Percentiles rank a stretch among this genome's conserved stretches.
phyloP scores from a whole-genome alignment of 2,329 filamentous ascomycete species.

The Nemania diffusa region DNA sequence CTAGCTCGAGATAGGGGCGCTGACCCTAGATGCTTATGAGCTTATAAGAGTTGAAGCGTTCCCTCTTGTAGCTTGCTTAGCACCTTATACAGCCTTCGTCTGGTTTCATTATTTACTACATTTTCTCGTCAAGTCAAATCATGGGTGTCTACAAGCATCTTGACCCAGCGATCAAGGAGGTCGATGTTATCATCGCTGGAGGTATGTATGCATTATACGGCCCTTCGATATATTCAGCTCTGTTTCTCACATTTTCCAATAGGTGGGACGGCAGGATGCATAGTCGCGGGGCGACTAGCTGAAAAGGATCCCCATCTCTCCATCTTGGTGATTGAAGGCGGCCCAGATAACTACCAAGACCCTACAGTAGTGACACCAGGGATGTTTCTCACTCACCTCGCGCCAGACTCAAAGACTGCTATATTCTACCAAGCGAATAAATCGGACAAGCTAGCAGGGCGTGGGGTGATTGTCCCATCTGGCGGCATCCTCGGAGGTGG shows the following conservation, averaged over 20 bases:
- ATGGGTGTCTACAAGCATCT: conserved; percentile 45
- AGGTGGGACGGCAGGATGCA: conserved; percentile 41
- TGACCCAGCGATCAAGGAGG: conserved; percentile 38
- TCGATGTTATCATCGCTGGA: conserved; percentile 48
- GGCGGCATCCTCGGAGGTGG: conserved; percentile 65
- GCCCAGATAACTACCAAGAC: conserved; percentile 29
- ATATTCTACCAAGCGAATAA: conserved; percentile 59
- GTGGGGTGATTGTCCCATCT: conserved; percentile 54
- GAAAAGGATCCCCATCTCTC: conserved; percentile 39
- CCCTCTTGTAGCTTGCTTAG: background rate
- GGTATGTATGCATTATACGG: conserved; percentile 34
- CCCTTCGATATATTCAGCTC: background rate
- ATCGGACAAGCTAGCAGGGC: conserved; percentile 54
- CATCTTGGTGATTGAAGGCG: conserved; percentile 40
- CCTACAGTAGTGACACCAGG: conserved; percentile 55
- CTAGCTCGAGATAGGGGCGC: background rate
- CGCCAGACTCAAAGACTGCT: conserved; percentile 56
- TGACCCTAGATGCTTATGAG: background rate
- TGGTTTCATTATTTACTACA: background rate
- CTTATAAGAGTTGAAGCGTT: background rate
- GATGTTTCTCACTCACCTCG: conserved; percentile 59
- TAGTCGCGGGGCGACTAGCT: conserved; percentile 37
- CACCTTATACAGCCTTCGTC: background rate
- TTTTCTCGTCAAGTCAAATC: background rate
- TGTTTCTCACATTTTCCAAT: conserved; percentile 1